phyloP scores from a whole-genome alignment of 805 yeast species.

The Wickerhamiella kazuoi region DNA sequence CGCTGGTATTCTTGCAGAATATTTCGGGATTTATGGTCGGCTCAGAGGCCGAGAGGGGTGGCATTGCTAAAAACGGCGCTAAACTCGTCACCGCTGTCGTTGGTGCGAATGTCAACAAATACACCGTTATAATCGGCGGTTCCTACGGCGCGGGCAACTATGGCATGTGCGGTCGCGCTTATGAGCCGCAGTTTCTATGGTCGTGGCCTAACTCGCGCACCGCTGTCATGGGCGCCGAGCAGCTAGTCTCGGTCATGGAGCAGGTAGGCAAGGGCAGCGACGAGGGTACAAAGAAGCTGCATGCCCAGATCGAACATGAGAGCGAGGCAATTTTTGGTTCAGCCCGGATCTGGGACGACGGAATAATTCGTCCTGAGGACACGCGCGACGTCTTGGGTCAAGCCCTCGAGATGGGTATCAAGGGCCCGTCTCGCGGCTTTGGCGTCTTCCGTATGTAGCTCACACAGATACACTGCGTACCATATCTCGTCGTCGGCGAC shows the following conservation, averaged over 20 bases:
- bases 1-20: constrained; percentile 19
- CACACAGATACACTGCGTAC: no score
- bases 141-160: constrained; percentile 22
- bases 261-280: constrained; percentile 14
- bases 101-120: constrained; percentile 20
- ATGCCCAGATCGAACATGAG: constrained; percentile 16
- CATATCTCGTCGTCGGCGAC: no score
- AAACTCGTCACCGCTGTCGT: constrained; percentile 20
- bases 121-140: constrained; percentile 20
- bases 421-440: constrained; percentile 9
- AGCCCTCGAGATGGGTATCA: constrained; percentile 14
- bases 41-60: constrained; percentile 20
- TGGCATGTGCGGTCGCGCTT: constrained; percentile 22
- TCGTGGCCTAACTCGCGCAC: constrained; percentile 21
- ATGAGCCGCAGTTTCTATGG: constrained; percentile 19
- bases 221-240: constrained; percentile 22
- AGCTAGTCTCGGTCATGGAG: constrained; percentile 19
- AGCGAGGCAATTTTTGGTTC: constrained; percentile 16
- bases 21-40: constrained; percentile 22
- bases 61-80: constrained; percentile 21
- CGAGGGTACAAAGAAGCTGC: constrained; percentile 5
- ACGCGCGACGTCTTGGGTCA: constrained; percentile 18
- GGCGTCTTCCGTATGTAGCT: constrained; percentile 22
- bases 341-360: constrained; percentile 21
- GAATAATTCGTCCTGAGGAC: constrained; percentile 18